These are phyloP conservation scores for Hemisphaericaspora subhashii DNA, from an alignment of 1,139 yeast species.

Conservation along the genomic window DNA sequence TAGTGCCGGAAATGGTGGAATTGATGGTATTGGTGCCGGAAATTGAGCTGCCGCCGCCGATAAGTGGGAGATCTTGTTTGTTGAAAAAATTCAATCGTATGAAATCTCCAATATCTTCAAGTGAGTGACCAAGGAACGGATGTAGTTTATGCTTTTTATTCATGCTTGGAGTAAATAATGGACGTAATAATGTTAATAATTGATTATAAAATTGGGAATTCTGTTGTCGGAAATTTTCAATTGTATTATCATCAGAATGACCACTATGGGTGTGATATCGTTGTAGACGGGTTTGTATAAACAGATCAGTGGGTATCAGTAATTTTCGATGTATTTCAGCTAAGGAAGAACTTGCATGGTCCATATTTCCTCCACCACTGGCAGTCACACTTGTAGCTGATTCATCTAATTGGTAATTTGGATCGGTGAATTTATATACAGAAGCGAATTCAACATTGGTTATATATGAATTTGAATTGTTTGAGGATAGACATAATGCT, in stretches of 20 bases:
- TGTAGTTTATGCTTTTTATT: conserved; percentile 11
- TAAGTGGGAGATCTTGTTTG: too few relatives aligned
- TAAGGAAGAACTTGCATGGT: conserved; percentile 22
- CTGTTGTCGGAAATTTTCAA: neutral
- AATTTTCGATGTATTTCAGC: conserved; percentile 38
- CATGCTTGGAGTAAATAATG: conserved; percentile 15
- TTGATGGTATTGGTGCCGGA: neutral
- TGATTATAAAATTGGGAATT: conserved; percentile 6
- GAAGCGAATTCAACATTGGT: conserved; percentile 36
- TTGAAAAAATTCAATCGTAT: conserved; percentile 26
- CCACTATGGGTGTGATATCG: conserved; percentile 9
- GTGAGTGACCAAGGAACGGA: conserved; percentile 22
- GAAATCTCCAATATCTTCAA: conserved; percentile 33
- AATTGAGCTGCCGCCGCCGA: too few relatives aligned
- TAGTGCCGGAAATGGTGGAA: neutral
- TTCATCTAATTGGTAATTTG: conserved; percentile 30
- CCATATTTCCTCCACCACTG: conserved; percentile 13
- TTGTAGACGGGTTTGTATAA: conserved; percentile 26
- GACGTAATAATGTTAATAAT: conserved; percentile 13
- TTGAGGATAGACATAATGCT: conserved; percentile 38
- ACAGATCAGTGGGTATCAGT: conserved; percentile 43
- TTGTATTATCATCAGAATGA: neutral
- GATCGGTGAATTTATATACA: conserved; percentile 41
- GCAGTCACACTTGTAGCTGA: conserved; percentile 12
- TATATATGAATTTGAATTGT: conserved; percentile 42